Base-by-base conservation (phyloP, 164 flowering plant species). In the Stephania yunnanensis region DNA sequence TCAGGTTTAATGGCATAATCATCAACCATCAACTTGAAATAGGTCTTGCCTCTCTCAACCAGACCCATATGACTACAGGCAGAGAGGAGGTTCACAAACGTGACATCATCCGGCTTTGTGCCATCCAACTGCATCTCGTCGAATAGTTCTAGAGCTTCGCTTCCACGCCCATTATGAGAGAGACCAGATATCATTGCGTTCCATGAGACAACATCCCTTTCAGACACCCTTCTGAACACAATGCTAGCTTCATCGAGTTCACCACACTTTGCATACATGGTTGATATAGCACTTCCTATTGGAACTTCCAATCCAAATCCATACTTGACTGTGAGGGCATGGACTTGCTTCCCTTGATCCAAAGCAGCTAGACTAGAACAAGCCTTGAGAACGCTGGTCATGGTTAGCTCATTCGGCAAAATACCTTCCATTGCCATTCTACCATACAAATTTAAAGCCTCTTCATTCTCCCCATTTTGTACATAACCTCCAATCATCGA, bases 51-150 rank as follows among this genome's bases (percentile, higher is more conserved):
- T 77, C 76, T 80, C 5, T 90, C 92, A 11, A 91, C 93, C 75
- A 84, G 69, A 29, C 95, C 97, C 87, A 88, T 86, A 79, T 89
- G 95, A 84, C 98, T 93, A 82, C 95, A 93, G 48, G 98, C 91
- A 20, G 92, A 85, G 44, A 93, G 90, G 80, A 93, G 65, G 73
- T 88, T 91, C 53, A 93, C 88, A 79, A 91, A 93, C 4, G 98
- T 90, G 30, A 91, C 90, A 75, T 77, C 55, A 76, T 93, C 97
- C 1, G 98, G 97, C 65, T 84, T 78, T 63, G 82, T 81, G 4
- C 90, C 90, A 13, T 83, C 87, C 20, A 71, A 50, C 22, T 20
- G 80, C 98, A 91, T 91, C 81, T 89, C 87, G 73, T 88, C 95
- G 73, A 90, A 89, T 71, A 93, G 87, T 64, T 84, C 81, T 7